These are phyloP conservation scores for Cynanchum wilfordii DNA, from an alignment of 257 asterid species.

Conservation along the genomic window DNA sequence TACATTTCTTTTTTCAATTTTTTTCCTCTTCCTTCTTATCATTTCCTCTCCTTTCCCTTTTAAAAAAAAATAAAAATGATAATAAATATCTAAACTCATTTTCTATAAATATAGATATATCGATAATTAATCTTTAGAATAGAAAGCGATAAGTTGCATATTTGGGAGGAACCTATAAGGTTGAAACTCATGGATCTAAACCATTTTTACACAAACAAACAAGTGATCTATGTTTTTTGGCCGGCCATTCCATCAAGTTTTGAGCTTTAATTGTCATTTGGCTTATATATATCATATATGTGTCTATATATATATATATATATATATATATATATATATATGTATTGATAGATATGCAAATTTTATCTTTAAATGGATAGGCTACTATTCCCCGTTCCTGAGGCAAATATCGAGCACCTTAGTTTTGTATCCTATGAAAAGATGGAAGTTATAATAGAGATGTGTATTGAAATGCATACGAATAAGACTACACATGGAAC, in stretches of 20 bases:
- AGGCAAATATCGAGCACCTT: conserved; percentile 11
- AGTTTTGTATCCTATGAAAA: background rate
- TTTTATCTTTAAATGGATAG: background rate
- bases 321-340: background rate
- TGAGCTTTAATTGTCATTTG: background rate
- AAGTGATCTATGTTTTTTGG: background rate
- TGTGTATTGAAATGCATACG: too few species aligned
- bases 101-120: too few species aligned
- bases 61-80: too few species aligned
- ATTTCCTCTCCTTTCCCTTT: too few species aligned
- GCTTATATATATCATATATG: too few species aligned
- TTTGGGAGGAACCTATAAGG: background rate
- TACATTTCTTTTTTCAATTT: too few species aligned
- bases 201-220: background rate
- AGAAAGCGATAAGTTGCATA: background rate
- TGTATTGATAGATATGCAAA: background rate
- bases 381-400: conserved; percentile 5
- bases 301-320: background rate
- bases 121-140: too few species aligned
- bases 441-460: too few species aligned
- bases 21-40: too few species aligned
- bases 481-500: too few species aligned
- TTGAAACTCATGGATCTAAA: background rate
- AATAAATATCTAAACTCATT: too few species aligned
- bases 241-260: background rate